Evolutionary conservation across 306 rosid species (phyloP), one percentile per base, ranked within the genome.

Genomic region (Quercus suber): DNA sequence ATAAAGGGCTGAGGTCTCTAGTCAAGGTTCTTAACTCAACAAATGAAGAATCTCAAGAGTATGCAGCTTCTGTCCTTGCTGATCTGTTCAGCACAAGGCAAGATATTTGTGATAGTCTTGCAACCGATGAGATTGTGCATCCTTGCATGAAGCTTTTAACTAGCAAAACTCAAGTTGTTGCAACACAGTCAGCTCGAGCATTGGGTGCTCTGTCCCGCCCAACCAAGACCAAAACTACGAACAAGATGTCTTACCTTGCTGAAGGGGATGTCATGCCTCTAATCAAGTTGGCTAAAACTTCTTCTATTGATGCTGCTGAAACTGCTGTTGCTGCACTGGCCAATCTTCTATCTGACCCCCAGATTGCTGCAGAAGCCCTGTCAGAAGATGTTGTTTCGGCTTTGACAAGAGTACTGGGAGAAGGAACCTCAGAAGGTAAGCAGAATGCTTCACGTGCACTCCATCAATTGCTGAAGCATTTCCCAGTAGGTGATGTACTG

Each of bases 241-340:
- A 84, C 83, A 90, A 82, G 84, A 87, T 89, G 92, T 88, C 87
- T 71, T 87, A 89, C 85, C 82, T 95, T 82, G 84, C 90, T 73
- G 92, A 86, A 82, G 97, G 94, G 76, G 98, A 95, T 68, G 89
- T 92, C 41, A 85, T 86, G 75, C 99, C 93, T 72, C 90, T 95
- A 79, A 91, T 95, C 81, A 89, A 79, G 77, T 90, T 95, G 85
- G 98, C 99, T 76, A 95, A 95, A 90, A 87, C 98, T 59, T 91
- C 96, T 73, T 95, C 96, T 43, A 75, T 91, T 80, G 96, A 85
- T 81, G 85, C 99, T 75, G 92, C 92, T 71, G 97, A 95, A 90
- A 91, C 94, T 78, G 99, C 99, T 73, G 90, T 95, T 80, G 92
- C 94, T 84, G 97, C 98, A 49, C 87, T 92, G 77, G 99, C 99